Base-by-base conservation (phyloP, 768 basidiomycete genomes). In the Trametes punicea region DNA sequence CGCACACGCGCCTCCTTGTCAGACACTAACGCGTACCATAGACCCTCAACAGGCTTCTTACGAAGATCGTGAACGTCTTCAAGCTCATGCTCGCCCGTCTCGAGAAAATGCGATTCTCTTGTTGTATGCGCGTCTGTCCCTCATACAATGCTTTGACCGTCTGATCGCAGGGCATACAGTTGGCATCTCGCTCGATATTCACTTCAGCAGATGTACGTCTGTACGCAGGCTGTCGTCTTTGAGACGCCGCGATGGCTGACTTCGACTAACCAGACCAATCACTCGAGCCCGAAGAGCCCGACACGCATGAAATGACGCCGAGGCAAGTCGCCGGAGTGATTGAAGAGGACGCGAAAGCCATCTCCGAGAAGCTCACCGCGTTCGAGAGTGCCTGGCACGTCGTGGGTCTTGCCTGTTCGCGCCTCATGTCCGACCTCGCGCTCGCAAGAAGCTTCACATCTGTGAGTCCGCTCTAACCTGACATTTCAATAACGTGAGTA, bases 361-460 rank as follows among this genome's bases (percentile, higher is more conserved):
- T 69, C 31, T 41, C 15, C 7, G 51, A 62, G 27, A 57, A 59
- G 48, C 64, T 69, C 18, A 57, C 45, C 20, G 63, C 59, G 15
- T 69, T 69, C 45, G 64, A 69, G 59, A 64, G 64, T 25, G 67
- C 65, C n/a, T 69, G 67, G 67, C 64, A 69, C 45, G 49, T 64
- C 48, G 62, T 65, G 4, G 54, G 62, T 18, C 55, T 69, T 16
- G 60, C 60, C 7, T 66, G 67, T 52, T 47, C 51, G 1, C 55
- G 51, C 27, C 57, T 69, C 20, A 52, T 55, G n/a, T 51, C 61
- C 36, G 64, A 62, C 50, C 55, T 69, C 18, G 62, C 63, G 21
- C 57, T 69, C 55, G 67, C 67, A 3, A 45, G 47, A 27, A 47
- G 45, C 29, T 49, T 65, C 50, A 51, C 61, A 9, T n/a, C 45